phyloP scores from a whole-genome alignment of 345 rosid genomes.

The Syzygium oleosum region DNA sequence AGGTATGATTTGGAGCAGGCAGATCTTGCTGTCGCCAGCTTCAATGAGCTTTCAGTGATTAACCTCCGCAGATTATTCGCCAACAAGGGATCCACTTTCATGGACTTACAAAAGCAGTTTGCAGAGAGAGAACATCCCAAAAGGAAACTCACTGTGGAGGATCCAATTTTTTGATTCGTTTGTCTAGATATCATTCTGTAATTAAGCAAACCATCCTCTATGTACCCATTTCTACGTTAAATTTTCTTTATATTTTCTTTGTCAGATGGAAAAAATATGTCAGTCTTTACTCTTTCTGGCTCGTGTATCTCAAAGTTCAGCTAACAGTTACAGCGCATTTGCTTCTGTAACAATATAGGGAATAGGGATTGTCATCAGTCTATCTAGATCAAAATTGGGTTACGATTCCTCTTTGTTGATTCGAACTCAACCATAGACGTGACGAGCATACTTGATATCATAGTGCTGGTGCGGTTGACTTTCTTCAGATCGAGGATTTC shows the following conservation, averaged over 20 bases:
- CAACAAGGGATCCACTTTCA: slow-evolving; percentile 79
- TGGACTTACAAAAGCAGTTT: slow-evolving; percentile 83
- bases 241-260: background rate
- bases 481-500: background rate
- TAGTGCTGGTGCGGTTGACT: background rate
- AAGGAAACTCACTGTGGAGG: slow-evolving; percentile 79
- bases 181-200: background rate
- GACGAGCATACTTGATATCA: background rate
- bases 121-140: slow-evolving; percentile 65
- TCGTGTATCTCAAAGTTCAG: background rate
- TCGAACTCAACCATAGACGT: background rate
- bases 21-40: slow-evolving; percentile 74
- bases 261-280: background rate
- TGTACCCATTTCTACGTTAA: background rate
- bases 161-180: slow-evolving; percentile 62
- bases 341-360: background rate
- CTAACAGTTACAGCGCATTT: background rate
- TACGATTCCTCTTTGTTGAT: background rate
- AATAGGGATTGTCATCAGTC: background rate
- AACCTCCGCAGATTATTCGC: slow-evolving; percentile 86
- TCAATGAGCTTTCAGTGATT: slow-evolving; percentile 84
- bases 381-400: background rate
- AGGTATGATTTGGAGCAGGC: slow-evolving; percentile 96
- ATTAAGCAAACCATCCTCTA: background rate
- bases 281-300: background rate